A percentile compares a stretch with the other conserved stretches of the same genome.
phyloP scores from a whole-genome alignment of 805 yeast species.

The Zygosaccharomyces rouxii region DNA sequence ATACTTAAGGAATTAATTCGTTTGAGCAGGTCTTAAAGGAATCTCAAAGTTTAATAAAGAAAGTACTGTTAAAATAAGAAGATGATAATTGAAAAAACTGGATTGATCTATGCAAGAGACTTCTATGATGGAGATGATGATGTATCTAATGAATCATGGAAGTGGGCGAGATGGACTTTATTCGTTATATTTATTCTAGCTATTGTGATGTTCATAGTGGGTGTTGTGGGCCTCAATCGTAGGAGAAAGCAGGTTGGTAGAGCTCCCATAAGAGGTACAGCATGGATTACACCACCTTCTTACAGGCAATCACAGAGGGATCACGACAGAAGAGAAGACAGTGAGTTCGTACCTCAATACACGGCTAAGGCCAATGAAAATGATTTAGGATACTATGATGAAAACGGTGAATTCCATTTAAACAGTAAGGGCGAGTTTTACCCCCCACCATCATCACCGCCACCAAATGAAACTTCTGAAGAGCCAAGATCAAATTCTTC shows the following conservation, averaged over 20 bases:
- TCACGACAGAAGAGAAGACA: conserved; percentile 38
- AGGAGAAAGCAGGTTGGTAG: conserved; percentile 43
- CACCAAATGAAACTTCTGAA: conserved; percentile 37
- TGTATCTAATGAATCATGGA: conserved; percentile 19
- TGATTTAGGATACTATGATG: conserved; percentile 77
- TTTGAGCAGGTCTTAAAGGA: conserved; percentile 1
- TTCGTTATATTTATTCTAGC: conserved; percentile 18
- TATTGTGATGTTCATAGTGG: conserved; percentile 15
- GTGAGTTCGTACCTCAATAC: conserved; percentile 63
- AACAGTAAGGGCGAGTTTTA: conserved; percentile 33
- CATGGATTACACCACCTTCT: conserved; percentile 85
- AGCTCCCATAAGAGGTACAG: conserved; percentile 67
- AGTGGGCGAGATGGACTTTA: conserved; percentile 35
- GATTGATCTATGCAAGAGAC: conserved; percentile 2
- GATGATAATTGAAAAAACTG: background rate
- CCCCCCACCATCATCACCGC: conserved; percentile 32
- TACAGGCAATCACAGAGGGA: conserved; percentile 63
- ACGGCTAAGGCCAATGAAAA: conserved; percentile 61
- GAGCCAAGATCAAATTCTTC: conserved; percentile 42
- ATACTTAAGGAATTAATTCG: background rate
- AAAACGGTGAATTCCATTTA: conserved; percentile 48
- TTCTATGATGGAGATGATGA: conserved; percentile 1
- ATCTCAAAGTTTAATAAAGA: background rate
- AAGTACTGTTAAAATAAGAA: background rate
- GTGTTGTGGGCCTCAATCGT: conserved; percentile 37